Percentiles rank a stretch among this genome's conserved stretches.
phyloP scores from a whole-genome alignment of 1,139 yeast species.

The Diutina catenulata region DNA sequence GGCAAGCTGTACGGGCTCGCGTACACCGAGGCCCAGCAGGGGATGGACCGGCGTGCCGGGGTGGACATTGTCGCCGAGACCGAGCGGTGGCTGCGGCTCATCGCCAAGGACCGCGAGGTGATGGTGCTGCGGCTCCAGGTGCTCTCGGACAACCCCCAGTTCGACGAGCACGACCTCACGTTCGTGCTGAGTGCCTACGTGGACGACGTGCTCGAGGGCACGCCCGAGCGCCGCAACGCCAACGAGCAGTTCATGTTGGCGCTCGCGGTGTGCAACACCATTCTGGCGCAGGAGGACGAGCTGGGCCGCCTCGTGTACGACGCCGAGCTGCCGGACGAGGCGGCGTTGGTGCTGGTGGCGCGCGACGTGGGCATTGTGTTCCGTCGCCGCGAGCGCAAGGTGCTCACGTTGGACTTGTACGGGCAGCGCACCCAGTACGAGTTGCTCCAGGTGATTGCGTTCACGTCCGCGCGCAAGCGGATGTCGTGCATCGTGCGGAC shows the following conservation, averaged over 20 bases:
- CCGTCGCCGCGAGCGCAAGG: conserved; percentile 60
- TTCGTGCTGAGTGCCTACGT: conserved; percentile 61
- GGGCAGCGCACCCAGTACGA: conserved; percentile 66
- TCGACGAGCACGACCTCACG: conserved; percentile 56
- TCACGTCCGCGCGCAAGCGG: conserved; percentile 83
- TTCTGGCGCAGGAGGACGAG: conserved; percentile 44
- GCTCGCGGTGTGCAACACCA: conserved; percentile 86
- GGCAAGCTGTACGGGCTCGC: conserved; percentile 90
- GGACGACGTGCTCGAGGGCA: conserved; percentile 36
- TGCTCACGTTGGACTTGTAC: conserved; percentile 58
- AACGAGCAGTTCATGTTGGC: conserved; percentile 77
- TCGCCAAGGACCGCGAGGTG: conserved; percentile 45
- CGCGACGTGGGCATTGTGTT: conserved; percentile 85
- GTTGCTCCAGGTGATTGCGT: conserved; percentile 67
- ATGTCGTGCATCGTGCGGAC: conserved; percentile 56
- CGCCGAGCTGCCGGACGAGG: conserved; percentile 98
- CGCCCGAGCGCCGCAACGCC: conserved; percentile 44
- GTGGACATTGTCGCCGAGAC: conserved; percentile 63
- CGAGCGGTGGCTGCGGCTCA: conserved; percentile 48
- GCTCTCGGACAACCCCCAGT: conserved; percentile 42
- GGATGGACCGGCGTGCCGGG: conserved; percentile 82
- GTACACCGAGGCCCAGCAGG: conserved; percentile 91
- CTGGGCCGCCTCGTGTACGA: conserved; percentile 29
- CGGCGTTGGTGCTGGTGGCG: conserved; percentile 89
- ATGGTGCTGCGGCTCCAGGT: conserved; percentile 51